Evolutionary conservation across 1,139 yeast genomes (phyloP).

Genomic region (Debaryomyces sp.): DNA sequence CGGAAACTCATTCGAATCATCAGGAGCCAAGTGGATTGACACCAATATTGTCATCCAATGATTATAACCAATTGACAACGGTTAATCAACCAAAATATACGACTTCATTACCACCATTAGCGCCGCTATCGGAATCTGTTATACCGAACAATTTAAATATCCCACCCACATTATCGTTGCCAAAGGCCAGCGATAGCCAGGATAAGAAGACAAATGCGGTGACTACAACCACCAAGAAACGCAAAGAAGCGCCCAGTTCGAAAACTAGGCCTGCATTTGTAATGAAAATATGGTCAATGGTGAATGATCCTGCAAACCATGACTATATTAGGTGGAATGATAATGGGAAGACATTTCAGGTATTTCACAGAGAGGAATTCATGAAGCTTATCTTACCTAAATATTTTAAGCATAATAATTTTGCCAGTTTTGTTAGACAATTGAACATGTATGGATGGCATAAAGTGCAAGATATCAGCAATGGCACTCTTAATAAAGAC

Average conservation of each 20-base stretch:
- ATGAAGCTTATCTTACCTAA: constrained; percentile 83
- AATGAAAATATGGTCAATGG: constrained; percentile 92
- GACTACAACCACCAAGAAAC: constrained; percentile 21
- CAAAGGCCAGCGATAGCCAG: constrained; percentile 8
- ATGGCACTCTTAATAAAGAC: constrained; percentile 68
- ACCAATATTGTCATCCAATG: constrained; percentile 14
- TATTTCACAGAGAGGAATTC: constrained; percentile 81
- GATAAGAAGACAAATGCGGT: constrained; percentile 7
- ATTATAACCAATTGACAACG: constrained; percentile 18
- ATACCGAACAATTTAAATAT: constrained; percentile 28
- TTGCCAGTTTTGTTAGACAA: constrained; percentile 93
- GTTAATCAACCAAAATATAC: constrained; percentile 17
- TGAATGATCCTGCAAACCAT: constrained; percentile 72
- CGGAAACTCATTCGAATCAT: constrained; percentile 5
- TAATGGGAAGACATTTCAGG: constrained; percentile 85
- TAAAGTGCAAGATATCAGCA: constrained; percentile 79
- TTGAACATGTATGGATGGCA: constrained; percentile 99
- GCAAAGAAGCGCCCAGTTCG: constrained; percentile 39
- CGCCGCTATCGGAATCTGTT: constrained; percentile 40
- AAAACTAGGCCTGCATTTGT: constrained; percentile 81
- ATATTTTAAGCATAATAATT: constrained; percentile 92
- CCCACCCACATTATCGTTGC: constrained; percentile 15
- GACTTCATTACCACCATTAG: constrained; percentile 32
- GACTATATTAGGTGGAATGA: constrained; percentile 81
- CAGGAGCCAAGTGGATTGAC: constrained; percentile 15